Conservation (phyloP, 2,329 filamentous ascomycete genomes). For the Cladorrhinum sp. region DNA sequence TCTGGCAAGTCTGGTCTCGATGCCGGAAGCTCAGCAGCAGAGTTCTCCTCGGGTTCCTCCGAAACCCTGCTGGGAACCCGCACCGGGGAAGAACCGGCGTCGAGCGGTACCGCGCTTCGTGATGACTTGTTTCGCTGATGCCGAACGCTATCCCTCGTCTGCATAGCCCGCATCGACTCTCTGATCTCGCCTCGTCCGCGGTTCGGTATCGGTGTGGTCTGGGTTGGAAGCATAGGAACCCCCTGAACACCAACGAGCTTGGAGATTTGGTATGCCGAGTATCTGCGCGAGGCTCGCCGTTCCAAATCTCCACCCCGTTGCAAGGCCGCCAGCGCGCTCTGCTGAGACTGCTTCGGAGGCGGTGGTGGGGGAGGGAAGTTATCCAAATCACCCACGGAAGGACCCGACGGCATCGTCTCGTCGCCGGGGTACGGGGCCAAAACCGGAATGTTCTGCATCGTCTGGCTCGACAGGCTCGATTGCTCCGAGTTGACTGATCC, state of each 20-base stretch:
- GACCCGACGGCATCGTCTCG: constrained; percentile 48
- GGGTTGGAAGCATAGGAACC: constrained; percentile 80
- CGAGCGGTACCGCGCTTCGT: constrained; percentile 34
- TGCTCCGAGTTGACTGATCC: constrained; percentile 54
- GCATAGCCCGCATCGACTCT: constrained; percentile 74
- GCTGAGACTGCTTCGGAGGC: constrained; percentile 76
- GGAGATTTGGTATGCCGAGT: constrained; percentile 94
- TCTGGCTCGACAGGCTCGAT: constrained; percentile 69
- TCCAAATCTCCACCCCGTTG: constrained; percentile 92
- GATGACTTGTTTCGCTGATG: constrained; percentile 50
- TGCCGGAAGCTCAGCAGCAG: constrained; percentile 27
- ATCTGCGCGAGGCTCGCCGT: constrained; percentile 84
- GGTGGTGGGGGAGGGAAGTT: constrained; percentile 72
- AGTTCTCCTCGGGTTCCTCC: constrained; percentile 49
- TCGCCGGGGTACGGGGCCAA: constrained; percentile 68
- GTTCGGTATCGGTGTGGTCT: constrained; percentile 81
- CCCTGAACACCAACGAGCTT: constrained; percentile 84
- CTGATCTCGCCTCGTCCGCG: constrained; percentile 73
- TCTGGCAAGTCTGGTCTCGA: constrained; percentile 42
- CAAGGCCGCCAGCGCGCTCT: constrained; percentile 85
- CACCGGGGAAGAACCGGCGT: constrained; percentile 54
- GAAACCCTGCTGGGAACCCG: constrained; percentile 59
- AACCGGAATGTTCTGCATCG: constrained; percentile 73
- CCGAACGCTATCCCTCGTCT: constrained; percentile 49
- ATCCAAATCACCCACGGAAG: constrained; percentile 50